These are phyloP conservation scores for Manihot esculenta DNA, from an alignment of 441 rosid genomes.

Conservation along the genomic window DNA sequence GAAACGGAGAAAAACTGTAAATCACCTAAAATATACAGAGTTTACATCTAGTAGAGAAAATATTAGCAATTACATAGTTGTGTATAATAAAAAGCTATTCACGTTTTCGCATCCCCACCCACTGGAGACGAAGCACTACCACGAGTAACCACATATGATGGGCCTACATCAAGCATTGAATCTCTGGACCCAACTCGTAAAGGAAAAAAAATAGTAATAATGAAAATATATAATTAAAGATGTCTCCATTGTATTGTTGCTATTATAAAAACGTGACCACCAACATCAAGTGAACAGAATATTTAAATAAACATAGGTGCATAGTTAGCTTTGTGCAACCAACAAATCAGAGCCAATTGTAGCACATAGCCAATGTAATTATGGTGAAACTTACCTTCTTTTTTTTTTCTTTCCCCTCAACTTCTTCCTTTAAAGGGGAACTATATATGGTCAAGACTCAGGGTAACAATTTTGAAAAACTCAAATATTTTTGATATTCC, in stretches of 20 bases:
- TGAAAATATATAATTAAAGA: background rate
- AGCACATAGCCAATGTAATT: too few species aligned
- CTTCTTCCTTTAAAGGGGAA: too few species aligned
- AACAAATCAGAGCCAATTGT: too few species aligned
- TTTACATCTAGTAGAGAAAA: slow-evolving; percentile 28
- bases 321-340: background rate
- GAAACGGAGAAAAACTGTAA: background rate
- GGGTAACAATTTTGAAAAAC: background rate
- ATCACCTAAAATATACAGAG: slow-evolving; percentile 15
- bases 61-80: slow-evolving; percentile 20
- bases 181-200: slow-evolving; percentile 34
- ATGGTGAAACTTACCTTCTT: too few species aligned
- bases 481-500: background rate
- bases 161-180: slow-evolving; percentile 32
- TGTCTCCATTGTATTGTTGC: slow-evolving; percentile 29
- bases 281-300: too few species aligned
- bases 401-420: too few species aligned
- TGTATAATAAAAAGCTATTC: slow-evolving; percentile 20
- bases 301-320: too few species aligned
- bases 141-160: slow-evolving; percentile 34
- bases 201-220: slow-evolving; percentile 14
- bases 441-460: slow-evolving; percentile 20
- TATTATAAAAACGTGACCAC: slow-evolving; percentile 27
- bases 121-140: slow-evolving; percentile 30
- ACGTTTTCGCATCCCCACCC: slow-evolving; percentile 31